Percentiles rank a stretch among this genome's conserved stretches.
Conservation (phyloP, 345 rosid species). For the Lepidium africanum region DNA sequence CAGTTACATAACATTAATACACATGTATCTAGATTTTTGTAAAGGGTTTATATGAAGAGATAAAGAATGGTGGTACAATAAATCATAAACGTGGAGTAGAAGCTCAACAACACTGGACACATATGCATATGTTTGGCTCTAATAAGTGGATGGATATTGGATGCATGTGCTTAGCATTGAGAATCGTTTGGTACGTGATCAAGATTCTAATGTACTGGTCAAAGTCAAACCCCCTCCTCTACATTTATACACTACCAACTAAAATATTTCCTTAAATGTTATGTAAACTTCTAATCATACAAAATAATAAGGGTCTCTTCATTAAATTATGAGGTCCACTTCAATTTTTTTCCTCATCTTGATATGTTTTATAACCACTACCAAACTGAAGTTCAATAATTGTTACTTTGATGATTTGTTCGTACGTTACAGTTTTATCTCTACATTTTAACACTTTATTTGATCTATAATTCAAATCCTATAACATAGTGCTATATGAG, state of each 20-base stretch:
- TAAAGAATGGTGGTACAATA: not conserved
- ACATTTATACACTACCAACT: conserved; percentile 9
- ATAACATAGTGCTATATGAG: too few species aligned
- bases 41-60: not conserved
- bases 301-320: conserved; percentile 9
- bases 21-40: not conserved
- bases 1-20: not conserved
- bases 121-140: conserved; percentile 6
- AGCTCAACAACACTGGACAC: conserved; percentile 1
- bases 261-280: conserved; percentile 2
- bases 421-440: too few species aligned
- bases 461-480: too few species aligned
- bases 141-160: not conserved
- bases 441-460: too few species aligned
- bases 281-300: not conserved
- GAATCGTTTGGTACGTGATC: conserved; percentile 11
- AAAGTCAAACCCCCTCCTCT: conserved; percentile 20
- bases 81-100: not conserved
- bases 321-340: not conserved
- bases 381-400: not conserved
- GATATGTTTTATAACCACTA: not conserved
- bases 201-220: conserved; percentile 18
- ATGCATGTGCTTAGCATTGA: conserved; percentile 24
- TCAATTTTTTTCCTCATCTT: not conserved
- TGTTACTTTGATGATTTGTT: not conserved